These are phyloP conservation scores for Aureobasidium sp. DNA, from an alignment of 2,329 filamentous ascomycete genomes.

Conservation along the genomic window DNA sequence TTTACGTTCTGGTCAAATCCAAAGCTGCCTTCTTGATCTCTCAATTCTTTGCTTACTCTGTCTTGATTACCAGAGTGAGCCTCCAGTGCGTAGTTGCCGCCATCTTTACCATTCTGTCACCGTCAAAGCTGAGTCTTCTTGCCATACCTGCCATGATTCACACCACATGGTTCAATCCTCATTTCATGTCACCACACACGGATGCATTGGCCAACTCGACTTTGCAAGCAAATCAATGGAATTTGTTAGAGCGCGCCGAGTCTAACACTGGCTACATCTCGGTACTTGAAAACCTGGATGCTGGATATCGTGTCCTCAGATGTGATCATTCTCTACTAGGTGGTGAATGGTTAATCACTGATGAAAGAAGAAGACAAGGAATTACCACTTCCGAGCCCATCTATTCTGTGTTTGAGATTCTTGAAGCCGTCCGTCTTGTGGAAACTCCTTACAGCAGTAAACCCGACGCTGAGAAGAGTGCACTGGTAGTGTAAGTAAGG, in stretches of 20 bases:
- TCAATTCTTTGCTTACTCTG: constrained; percentile 24
- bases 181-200: constrained; percentile 57
- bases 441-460: constrained; percentile 41
- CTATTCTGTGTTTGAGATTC: constrained; percentile 91
- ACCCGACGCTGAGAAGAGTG: constrained; percentile 63
- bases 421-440: constrained; percentile 82
- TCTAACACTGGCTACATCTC: constrained; percentile 89
- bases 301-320: constrained; percentile 72
- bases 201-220: constrained; percentile 58
- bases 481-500: constrained; percentile 69
- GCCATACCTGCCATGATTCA: constrained; percentile 68
- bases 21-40: not conserved
- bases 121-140: constrained; percentile 60
- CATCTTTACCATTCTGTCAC: constrained; percentile 59
- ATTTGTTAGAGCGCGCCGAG: constrained; percentile 72
- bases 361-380: constrained; percentile 31
- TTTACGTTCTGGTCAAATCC: constrained; percentile 40
- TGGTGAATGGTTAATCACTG: constrained; percentile 72
- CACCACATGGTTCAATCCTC: constrained; percentile 64
- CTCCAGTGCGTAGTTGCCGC: constrained; percentile 62
- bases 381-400: constrained; percentile 70
- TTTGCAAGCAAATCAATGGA: constrained; percentile 60
- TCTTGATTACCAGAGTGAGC: constrained; percentile 63
- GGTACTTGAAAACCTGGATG: constrained; percentile 67
- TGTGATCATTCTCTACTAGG: constrained; percentile 93